phyloP scores from a whole-genome alignment of 495 filamentous ascomycete genomes.

The Talaromyces nanjingensis region DNA sequence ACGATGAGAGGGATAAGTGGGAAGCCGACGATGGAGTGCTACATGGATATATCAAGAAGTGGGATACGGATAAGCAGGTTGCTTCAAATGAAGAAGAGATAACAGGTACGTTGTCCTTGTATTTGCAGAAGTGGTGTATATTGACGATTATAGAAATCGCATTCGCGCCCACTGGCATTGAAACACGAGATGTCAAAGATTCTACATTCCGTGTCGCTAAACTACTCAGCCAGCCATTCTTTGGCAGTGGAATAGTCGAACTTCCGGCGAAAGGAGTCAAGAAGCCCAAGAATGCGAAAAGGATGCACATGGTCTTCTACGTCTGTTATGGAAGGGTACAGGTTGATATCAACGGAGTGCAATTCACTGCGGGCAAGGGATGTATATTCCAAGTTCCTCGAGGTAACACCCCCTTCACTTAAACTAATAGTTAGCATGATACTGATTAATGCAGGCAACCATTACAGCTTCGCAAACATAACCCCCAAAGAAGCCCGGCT shows the following conservation, averaged over 20 bases:
- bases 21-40: constrained; percentile 54
- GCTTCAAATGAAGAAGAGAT: constrained; percentile 51
- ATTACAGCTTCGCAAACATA: constrained; percentile 75
- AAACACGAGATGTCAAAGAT: constrained; percentile 65
- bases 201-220: constrained; percentile 81
- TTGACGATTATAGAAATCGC: constrained; percentile 67
- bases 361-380: constrained; percentile 75
- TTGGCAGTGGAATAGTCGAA: constrained; percentile 83
- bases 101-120: constrained; percentile 47
- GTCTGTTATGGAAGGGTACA: constrained; percentile 72
- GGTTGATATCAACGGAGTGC: constrained; percentile 63
- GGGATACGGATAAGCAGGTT: constrained; percentile 45
- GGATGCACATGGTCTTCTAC: constrained; percentile 95
- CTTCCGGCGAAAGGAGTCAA: constrained; percentile 76
- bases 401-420: constrained; percentile 46
- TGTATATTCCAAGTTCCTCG: constrained; percentile 89
- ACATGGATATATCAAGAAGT: constrained; percentile 49
- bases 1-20: constrained; percentile 51
- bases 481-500: constrained; percentile 59
- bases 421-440: not conserved
- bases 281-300: constrained; percentile 79
- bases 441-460: constrained; percentile 54
- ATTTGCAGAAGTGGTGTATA: too few relatives aligned
- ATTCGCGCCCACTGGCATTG: constrained; percentile 65
- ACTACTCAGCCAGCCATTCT: constrained; percentile 72